Base-by-base conservation (phyloP, 2,329 filamentous ascomycete species). In the Thyridium curvatum region DNA sequence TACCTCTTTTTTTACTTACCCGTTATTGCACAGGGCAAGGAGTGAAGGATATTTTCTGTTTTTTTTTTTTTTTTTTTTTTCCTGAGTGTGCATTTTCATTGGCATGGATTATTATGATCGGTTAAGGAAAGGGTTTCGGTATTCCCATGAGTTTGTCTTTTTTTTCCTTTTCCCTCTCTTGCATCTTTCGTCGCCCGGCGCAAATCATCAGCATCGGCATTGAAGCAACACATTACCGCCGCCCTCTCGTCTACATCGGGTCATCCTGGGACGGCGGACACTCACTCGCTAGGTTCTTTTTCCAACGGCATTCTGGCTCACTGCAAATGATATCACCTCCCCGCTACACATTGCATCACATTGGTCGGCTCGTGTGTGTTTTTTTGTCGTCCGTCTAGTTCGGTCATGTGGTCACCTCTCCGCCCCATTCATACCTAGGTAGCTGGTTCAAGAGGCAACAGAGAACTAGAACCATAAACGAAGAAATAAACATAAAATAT, bases 21-120 rank as follows among this genome's bases (percentile, higher is more conserved):
- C 21, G 6, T 26, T 26, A 26, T 26, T 26, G 21, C 21, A 26
- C 21, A 26, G 21, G 21, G 6, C 10, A 26, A 26, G 21, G 21
- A 26, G 21, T 26, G 21, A 26, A 26, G 21, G 21, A 26, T 26
- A 26, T 26, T 26, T 26, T 10, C 13, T 29, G 16, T 34, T 37
- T 15, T 32, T 32, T 39, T 37, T 35, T 26, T 26, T 26, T 10
- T 10, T 29, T 17, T 34, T 37, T 15, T 32, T 32, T 39, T 37
- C 33, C 14, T 39, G 15, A 28, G 21, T 16, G 18, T n/a, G 14
- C 21, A 26, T 26, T 26, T 26, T 26, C 21, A 26, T 26, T 26
- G 21, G 21, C 21, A 26, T 26, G 21, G 21, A 26, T 26, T 10
- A 26, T 26, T 6, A n/a, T n/a, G n/a, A n/a, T n/a, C n/a, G n/a